Base-by-base conservation (phyloP, 2,329 filamentous ascomycete genomes). In the Blumeria hordei region DNA sequence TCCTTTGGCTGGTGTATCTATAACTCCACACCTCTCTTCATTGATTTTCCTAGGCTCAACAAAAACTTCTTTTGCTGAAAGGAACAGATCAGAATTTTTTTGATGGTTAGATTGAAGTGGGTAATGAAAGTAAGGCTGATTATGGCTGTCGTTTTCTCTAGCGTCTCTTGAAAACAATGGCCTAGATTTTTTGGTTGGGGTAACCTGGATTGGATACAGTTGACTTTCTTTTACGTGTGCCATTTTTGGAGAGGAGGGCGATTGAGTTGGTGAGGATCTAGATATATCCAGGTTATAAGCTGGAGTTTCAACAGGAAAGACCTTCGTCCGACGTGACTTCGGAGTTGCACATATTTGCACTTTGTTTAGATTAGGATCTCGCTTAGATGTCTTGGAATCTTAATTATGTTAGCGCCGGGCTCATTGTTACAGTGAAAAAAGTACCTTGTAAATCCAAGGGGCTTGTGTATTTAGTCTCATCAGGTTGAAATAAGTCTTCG, bases 401-500 rank as follows among this genome's bases (percentile, higher is more conserved):
- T 54, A 44, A 33, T 50, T 10, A 55, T 44, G 59, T 70, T 62
- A 73, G 67, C 28, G 53, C 37, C 47, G 34, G 41, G 18, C 43
- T 14, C 52, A 16, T 41, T 14, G 45, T 34, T 39, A 33, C 34
- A 10, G 39, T 34, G 41, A n/a, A 33, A 11, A 55, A 67, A 72
- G 67, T 68, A 78, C 76, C 80, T 63, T 68, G 69, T 32, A 69
- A 64, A 50, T 70, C 68, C 12, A 72, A 64, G 47, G 70, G 69
- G 3, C 70, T 69, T 14, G 70, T 70, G 5, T 71, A 69, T 55
- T 80, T 75, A 60, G 74, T 75, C 64, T 87, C 81, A 4, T 77
- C 74, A 32, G 77, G 80, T 59, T 85, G 82, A 3, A 75, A 77
- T 56, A 84, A 72, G 39, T 78, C 74, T 61, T 79, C 80, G 35